These are phyloP conservation scores for Cladosporium austrohemisphaericum DNA, from an alignment of 2,329 filamentous ascomycete genomes.

Conservation along the genomic window DNA sequence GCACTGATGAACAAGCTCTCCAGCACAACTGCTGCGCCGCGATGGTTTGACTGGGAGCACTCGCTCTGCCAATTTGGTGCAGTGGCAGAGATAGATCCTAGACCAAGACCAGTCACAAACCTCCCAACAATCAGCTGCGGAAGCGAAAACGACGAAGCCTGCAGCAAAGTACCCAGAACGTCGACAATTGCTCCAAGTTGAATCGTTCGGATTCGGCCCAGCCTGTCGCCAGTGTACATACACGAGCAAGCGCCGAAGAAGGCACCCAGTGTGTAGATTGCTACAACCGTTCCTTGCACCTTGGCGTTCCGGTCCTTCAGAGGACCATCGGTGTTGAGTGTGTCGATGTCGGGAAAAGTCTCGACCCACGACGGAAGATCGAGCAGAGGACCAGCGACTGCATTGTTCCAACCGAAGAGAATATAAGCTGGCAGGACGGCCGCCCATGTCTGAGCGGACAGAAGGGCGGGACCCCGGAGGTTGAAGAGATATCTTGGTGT, in stretches of 20 bases:
- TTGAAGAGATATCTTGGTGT: not conserved
- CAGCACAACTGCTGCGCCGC: slow-evolving; percentile 40
- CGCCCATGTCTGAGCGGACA: slow-evolving; percentile 30
- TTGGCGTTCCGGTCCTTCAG: slow-evolving; percentile 43
- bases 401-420: slow-evolving; percentile 52
- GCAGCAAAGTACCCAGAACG: slow-evolving; percentile 42
- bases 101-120: slow-evolving; percentile 43
- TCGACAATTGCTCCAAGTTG: slow-evolving; percentile 40
- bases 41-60: slow-evolving; percentile 37
- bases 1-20: slow-evolving; percentile 46
- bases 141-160: slow-evolving; percentile 45
- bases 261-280: slow-evolving; percentile 45
- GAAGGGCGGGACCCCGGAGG: not conserved
- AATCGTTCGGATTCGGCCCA: slow-evolving; percentile 46
- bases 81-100: slow-evolving; percentile 42
- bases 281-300: slow-evolving; percentile 44
- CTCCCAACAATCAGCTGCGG: slow-evolving; percentile 47
- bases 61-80: slow-evolving; percentile 48
- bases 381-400: slow-evolving; percentile 46
- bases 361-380: slow-evolving; percentile 38
- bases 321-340: slow-evolving; percentile 36
- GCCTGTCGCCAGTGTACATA: slow-evolving; percentile 42
- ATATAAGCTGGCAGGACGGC: slow-evolving; percentile 43
- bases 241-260: slow-evolving; percentile 46
- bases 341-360: slow-evolving; percentile 50